These are phyloP conservation scores for Hevea brasiliensis DNA, from an alignment of 345 rosid genomes.

Conservation along the genomic window DNA sequence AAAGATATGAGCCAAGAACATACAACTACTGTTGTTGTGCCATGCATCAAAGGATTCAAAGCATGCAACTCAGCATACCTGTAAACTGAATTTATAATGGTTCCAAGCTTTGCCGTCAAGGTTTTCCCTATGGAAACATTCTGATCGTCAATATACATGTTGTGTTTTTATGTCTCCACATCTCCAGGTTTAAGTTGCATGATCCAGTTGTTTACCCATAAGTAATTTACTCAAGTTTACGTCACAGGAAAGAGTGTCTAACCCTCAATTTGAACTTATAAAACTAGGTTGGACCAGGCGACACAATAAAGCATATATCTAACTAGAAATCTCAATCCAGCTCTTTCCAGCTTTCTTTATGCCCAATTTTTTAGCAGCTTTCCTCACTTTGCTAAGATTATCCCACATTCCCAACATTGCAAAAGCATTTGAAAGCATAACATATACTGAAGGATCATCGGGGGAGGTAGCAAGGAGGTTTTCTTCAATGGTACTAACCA, in stretches of 20 bases:
- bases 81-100: neutral
- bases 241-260: neutral
- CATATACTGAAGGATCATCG: conserved; percentile 56
- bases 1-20: neutral
- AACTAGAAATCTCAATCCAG: conserved; percentile 50
- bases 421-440: conserved; percentile 65
- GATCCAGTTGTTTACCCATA: neutral
- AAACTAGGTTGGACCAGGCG: neutral
- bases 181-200: neutral
- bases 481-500: conserved; percentile 43
- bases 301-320: neutral
- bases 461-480: conserved; percentile 40
- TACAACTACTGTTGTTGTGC: neutral
- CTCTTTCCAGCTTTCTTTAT: conserved; percentile 61
- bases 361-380: conserved; percentile 47
- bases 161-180: neutral
- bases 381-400: conserved; percentile 52
- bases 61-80: neutral
- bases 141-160: neutral
- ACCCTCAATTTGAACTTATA: conserved; percentile 10
- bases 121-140: neutral
- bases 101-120: neutral
- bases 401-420: conserved; percentile 69
- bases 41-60: neutral
- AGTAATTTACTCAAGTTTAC: neutral